Conservation (phyloP, 441 rosid species). For the Daphne laureola region DNA sequence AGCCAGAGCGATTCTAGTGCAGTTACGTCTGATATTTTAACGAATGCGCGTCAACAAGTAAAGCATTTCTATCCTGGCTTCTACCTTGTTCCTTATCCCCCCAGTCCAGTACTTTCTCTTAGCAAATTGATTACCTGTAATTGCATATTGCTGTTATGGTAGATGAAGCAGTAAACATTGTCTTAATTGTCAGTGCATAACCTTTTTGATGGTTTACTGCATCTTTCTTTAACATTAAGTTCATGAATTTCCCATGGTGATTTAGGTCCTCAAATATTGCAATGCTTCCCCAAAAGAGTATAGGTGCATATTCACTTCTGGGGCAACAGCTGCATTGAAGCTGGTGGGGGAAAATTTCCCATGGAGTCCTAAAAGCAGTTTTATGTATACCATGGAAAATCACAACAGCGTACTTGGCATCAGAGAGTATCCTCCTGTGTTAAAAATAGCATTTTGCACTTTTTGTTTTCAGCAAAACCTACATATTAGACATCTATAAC, state of each 20-base stretch:
- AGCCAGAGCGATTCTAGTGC: constrained; percentile 80
- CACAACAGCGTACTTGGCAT: constrained; percentile 97
- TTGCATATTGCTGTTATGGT: neutral
- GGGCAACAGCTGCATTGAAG: constrained; percentile 90
- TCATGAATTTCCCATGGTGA: neutral
- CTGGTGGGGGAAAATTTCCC: constrained; percentile 92
- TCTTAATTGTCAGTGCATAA: neutral
- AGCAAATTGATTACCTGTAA: constrained; percentile 1
- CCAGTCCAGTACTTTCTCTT: constrained; percentile 1
- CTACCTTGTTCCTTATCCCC: neutral
- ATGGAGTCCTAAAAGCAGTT: constrained; percentile 59
- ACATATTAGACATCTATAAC: neutral
- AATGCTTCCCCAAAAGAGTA: constrained; percentile 85
- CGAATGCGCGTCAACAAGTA: constrained; percentile 81
- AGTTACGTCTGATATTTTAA: constrained; percentile 50
- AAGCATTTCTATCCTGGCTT: neutral
- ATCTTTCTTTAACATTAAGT: neutral
- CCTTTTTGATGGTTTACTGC: neutral
- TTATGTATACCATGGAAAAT: constrained; percentile 84
- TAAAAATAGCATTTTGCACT: no score
- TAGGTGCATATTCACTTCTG: constrained; percentile 84
- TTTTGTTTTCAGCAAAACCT: neutral
- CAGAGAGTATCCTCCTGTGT: constrained; percentile 73
- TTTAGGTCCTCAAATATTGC: constrained; percentile 76
- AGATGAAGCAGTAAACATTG: constrained; percentile 1